phyloP scores from a whole-genome alignment of 1,284 basidiomycete species.

The Anthracocystis setariae region DNA sequence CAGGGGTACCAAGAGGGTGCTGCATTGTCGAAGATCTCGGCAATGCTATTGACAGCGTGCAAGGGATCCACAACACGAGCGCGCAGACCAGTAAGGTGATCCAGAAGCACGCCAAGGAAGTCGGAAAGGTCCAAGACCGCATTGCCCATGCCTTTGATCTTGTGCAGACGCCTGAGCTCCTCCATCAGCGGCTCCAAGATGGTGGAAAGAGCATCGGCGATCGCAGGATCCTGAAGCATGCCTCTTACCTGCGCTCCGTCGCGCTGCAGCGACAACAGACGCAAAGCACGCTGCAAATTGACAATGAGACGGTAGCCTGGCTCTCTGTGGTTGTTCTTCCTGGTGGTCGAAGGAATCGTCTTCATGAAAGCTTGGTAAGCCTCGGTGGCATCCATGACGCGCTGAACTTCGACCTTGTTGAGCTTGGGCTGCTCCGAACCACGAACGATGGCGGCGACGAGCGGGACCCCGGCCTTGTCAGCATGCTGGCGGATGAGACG shows the following conservation, averaged over 20 bases:
- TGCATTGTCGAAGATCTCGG: constrained; percentile 60
- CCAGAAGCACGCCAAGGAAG: constrained; percentile 52
- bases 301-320: constrained; percentile 56
- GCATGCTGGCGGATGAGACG: constrained; percentile 63
- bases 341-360: constrained; percentile 47
- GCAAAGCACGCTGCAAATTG: constrained; percentile 58
- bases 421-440: constrained; percentile 63
- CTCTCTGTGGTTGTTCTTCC: constrained; percentile 57
- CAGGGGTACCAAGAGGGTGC: constrained; percentile 55
- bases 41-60: constrained; percentile 56
- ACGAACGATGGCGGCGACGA: constrained; percentile 64
- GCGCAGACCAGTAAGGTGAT: constrained; percentile 58
- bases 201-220: constrained; percentile 49
- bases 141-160: constrained; percentile 50
- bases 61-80: constrained; percentile 62
- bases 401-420: constrained; percentile 60
- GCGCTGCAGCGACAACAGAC: constrained; percentile 59
- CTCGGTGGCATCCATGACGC: constrained; percentile 59
- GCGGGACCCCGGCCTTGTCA: constrained; percentile 56
- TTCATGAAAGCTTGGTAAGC: constrained; percentile 58
- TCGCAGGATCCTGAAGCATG: constrained; percentile 57
- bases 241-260: constrained; percentile 64
- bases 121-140: constrained; percentile 45
- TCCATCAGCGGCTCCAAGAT: constrained; percentile 61
- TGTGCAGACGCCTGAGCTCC: constrained; percentile 56